These are phyloP conservation scores for Aspergillus terreus DNA, from an alignment of 2,329 filamentous ascomycete species.

Conservation along the genomic window DNA sequence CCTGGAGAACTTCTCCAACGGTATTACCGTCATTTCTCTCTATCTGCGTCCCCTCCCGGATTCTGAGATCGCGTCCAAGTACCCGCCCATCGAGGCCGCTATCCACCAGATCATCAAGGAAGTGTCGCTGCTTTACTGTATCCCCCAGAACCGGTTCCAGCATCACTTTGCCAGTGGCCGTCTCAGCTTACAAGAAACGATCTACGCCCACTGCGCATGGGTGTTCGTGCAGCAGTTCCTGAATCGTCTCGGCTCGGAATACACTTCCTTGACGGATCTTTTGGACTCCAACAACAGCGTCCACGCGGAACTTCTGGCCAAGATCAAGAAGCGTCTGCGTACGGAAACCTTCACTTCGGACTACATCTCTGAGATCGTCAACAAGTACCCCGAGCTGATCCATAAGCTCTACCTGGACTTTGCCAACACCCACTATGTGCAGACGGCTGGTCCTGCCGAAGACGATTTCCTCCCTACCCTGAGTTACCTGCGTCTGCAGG, in stretches of 20 bases:
- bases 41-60: constrained; percentile 75
- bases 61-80: constrained; percentile 51
- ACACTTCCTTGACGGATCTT: constrained; percentile 77
- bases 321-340: constrained; percentile 90
- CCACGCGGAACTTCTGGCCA: constrained; percentile 82
- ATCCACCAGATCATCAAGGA: constrained; percentile 99
- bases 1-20: constrained; percentile 97
- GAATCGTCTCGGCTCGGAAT: constrained; percentile 89
- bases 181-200: constrained; percentile 90
- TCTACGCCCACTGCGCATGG: constrained; percentile 96
- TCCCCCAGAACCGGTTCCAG: constrained; percentile 96
- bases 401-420: constrained; percentile 88
- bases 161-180: constrained; percentile 78
- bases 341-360: constrained; percentile 97
- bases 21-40: constrained; percentile 93
- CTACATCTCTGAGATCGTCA: constrained; percentile 97
- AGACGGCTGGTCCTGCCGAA: constrained; percentile 56
- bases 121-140: constrained; percentile 92
- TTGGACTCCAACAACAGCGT: constrained; percentile 76
- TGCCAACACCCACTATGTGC: constrained; percentile 77
- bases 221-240: constrained; percentile 98
- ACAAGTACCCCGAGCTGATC: constrained; percentile 81
- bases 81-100: constrained; percentile 84
- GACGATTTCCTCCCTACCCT: constrained; percentile 69
- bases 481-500: constrained; percentile 62